Evolutionary conservation across 768 basidiomycete genomes (phyloP), one percentile per base, ranked within the genome.

Genomic region (Mycena sanguinolenta): DNA sequence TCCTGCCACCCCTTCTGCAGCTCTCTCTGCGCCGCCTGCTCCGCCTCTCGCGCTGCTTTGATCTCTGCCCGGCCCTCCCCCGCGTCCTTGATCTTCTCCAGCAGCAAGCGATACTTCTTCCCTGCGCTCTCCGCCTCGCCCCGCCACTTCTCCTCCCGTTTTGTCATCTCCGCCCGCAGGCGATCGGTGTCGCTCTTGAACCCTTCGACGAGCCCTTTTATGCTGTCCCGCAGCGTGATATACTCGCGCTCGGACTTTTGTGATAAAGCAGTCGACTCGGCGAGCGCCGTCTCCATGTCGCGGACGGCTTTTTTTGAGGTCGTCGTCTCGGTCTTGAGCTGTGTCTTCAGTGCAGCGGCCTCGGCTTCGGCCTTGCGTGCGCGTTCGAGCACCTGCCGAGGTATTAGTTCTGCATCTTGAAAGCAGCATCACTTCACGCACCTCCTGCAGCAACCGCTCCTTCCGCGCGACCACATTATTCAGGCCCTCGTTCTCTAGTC

Each of bases 391-490:
- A 94, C 90, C 91, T 92, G 59, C 17, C 39, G 10, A 58, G 63
- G 70, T 30, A 19, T 7, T 42, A 36, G 58, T 23, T n/a, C 25
- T 14, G 39, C 39, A 39, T 25, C 14, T 12, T 60, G 54, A n/a
- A 25, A 46, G 44, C 21, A 46, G 44, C 19, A 16, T 46, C n/a
- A n/a, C n/a, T 12, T 10, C 25, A 75, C 83, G 65, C 71, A 93
- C 93, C 85, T 97, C 95, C 81, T 96, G 95, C 70, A 95, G 80
- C 63, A 96, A 75, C 71, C 95, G 85, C 81, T 97, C 95, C 78
- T 96, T 96, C 68, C 95, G 85, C 32, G 94, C 89, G 27, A 97
- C 92, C 21, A 96, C 95, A 71, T 95, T 94, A 75, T 95, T 95
- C 73, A 96, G 79, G 3, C 92, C 92, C 77, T 96, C 95, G 75